phyloP scores from a whole-genome alignment of 495 filamentous ascomycete species.

The Neurospora sp. region DNA sequence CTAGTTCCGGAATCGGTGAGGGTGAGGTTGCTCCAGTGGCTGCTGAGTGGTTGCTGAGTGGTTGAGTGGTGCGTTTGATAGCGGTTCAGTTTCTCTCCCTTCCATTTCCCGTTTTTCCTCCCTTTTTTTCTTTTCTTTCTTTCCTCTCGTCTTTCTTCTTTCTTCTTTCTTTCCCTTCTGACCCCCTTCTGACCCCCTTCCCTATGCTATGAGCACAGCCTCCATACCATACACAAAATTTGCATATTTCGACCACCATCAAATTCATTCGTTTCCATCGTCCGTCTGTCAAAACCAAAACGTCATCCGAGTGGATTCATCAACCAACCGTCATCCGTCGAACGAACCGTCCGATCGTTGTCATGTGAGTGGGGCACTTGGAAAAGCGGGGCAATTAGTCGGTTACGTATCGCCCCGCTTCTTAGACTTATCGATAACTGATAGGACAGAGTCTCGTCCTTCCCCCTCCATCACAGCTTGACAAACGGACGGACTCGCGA shows the following conservation, averaged over 20 bases:
- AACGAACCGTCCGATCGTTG: neutral
- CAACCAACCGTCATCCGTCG: neutral
- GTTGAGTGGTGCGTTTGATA: neutral
- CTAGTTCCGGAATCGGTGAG: neutral
- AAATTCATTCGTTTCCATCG: neutral
- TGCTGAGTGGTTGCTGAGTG: too few relatives aligned
- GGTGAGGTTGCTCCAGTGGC: neutral
- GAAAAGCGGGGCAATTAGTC: neutral
- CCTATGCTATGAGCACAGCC: neutral
- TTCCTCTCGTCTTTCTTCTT: neutral
- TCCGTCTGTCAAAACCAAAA: neutral
- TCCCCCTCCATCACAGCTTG: neutral
- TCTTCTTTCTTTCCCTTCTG: neutral
- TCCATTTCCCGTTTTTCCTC: neutral
- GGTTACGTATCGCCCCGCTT: neutral
- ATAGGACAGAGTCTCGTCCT: neutral
- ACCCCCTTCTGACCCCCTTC: neutral
- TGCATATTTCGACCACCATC: neutral
- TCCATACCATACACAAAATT: neutral
- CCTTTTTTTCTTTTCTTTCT: neutral
- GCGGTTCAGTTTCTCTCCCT: neutral
- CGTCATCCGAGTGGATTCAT: neutral
- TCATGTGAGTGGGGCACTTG: neutral
- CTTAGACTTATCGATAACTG: neutral
- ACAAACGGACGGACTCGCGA: neutral